Base-by-base conservation (phyloP, 1,139 yeast genomes). In the Kurtzmaniella quercitrusa region DNA sequence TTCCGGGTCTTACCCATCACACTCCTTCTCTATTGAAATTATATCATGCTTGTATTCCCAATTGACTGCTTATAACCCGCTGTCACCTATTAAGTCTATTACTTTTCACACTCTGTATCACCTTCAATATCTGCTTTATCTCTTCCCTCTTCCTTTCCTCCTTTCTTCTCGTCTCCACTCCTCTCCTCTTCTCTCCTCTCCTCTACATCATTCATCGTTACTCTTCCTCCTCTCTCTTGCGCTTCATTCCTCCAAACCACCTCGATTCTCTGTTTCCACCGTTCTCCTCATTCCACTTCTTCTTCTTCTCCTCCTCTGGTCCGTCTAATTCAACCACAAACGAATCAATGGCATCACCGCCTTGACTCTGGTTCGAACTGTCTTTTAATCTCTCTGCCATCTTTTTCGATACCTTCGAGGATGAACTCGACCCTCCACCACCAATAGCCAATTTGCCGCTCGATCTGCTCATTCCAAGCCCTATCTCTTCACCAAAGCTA, bases 401-500 rank as follows among this genome's bases (percentile, higher is more conserved):
- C 1, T 68, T 60, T 56, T 82, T 82, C 1, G 84, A 68, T 61
- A 81, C 61, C 47, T 74, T 75, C 1, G 83, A 80, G 43, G 62
- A 68, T 15, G 79, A 77, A 23, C 50, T 51, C 2, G 63, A 56
- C 3, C 55, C 51, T 5, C 61, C 60, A 10, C 25, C 16, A 17
- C 14, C 5, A n/a, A 14, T 16, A 5, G 25, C 12, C 16, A 36
- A 19, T 19, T 36, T 36, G 29, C 56, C 45, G 12, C 19, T 36
- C 44, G 65, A 55, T 37, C 73, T 75, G 43, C 83, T 73, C 89
- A 88, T 79, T 3, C 96, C 96, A 44, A 88, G 57, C 0, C 96
- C 96, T 36, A 85, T 71, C 52, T 88, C 94, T 50, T 87, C 93
- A 11, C 95, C 96, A 58, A 70, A 83, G 0, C 79, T 70, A 51